These are phyloP conservation scores for Helianthus annuus DNA, from an alignment of 129 eudicot species.

Conservation along the genomic window HanXRQr2.0-SUNRISE NC_035443.2:132053717-132054216, in stretches of 20 bases:
- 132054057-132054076: no score
- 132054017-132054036: no score
- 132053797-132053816: not conserved
- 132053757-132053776: not conserved
- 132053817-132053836: not conserved
- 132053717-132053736: slow-evolving; percentile 74
- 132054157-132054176: no score
- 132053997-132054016: no score
- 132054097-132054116: no score
- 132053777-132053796: not conserved
- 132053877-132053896: slow-evolving; percentile 13
- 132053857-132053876: not conserved
- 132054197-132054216: no score
- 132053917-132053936: slow-evolving; percentile 68
- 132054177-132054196: no score
- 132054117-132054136: no score
- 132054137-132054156: no score
- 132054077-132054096: no score
- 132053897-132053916: slow-evolving; percentile 45
- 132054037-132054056: no score
- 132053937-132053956: slow-evolving; percentile 58
- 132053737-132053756: not conserved
- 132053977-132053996: not conserved
- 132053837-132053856: not conserved
- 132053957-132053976: slow-evolving; percentile 42